Evolutionary conservation across 1,139 yeast genomes (phyloP).

Genomic region (Debaryomyces robertsiae): DNA sequence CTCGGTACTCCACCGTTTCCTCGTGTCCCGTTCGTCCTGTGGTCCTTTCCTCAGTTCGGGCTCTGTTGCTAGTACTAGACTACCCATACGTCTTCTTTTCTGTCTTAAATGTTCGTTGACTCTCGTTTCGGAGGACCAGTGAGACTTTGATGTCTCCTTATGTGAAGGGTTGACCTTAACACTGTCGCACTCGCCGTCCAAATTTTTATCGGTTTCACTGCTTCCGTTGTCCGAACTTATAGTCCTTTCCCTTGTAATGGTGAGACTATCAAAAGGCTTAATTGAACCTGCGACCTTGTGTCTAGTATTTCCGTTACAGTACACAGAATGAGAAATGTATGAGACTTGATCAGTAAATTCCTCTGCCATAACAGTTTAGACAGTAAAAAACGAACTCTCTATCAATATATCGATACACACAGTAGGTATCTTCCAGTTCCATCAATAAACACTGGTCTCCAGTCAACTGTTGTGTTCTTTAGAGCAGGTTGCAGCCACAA

Average conservation of each 20-base stretch:
- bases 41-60: not conserved
- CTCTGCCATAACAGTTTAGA: conserved; percentile 2
- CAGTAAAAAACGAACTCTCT: no score
- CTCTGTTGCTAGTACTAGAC: conserved; percentile 3
- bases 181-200: no score
- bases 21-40: not conserved
- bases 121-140: not conserved
- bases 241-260: conserved; percentile 8
- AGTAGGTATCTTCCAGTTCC: no score
- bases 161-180: not conserved
- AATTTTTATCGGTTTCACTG: not conserved
- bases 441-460: no score
- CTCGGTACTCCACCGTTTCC: not conserved
- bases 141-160: conserved; percentile 1
- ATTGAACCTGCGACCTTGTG: conserved; percentile 9
- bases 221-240: not conserved
- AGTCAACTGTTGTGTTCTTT: not conserved
- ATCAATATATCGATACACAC: no score
- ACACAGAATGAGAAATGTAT: conserved; percentile 7
- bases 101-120: conserved; percentile 8
- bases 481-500: conserved; percentile 7
- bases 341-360: conserved; percentile 15
- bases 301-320: conserved; percentile 2
- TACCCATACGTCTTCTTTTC: conserved; percentile 10
- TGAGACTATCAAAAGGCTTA: conserved; percentile 12